Evolutionary conservation across 768 basidiomycete genomes (phyloP), one percentile per base, ranked within the genome.

Genomic region (Phlebiopsis gigantea): DNA sequence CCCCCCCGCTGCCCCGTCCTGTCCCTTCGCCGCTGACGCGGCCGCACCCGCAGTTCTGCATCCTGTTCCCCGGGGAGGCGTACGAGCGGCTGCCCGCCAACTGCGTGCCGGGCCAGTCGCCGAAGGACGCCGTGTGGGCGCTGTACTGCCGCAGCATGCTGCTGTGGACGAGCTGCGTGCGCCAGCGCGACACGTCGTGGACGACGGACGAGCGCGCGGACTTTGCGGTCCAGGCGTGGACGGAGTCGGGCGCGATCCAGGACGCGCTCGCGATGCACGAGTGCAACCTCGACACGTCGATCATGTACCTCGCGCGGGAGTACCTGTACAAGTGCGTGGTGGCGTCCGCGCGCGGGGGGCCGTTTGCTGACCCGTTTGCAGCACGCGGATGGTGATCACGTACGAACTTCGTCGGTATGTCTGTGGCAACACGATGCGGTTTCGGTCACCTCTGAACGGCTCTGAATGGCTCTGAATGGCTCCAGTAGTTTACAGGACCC

Each of bases 61-160:
- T 89, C 8, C 72, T 90, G 42, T 91, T 91, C 68, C 90, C 90
- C 1, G 88, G 87, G 0, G 89, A 92, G 69, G 77, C 79, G 6
- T 71, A 77, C 43, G 81, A 84, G 63, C 80, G 81, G 50, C 57
- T 62, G 51, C 54, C 71, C 69, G 19, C 63, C 65, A 61, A 65
- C 30, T 75, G 73, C 55, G 69, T 72, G 42, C 70, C 73, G 22
- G 71, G 71, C 53, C 77, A 76, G 30, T 84, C 84, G 17, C 77
- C 84, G 15, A 91, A 90, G 66, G 87, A 91, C 59, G 84, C 85
- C 15, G 77, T 92, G 1, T 91, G 89, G 89, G 89, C 87, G 0
- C 73, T 92, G 25, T 89, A 89, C 63, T 90, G 88, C 69, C 83
- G 90, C 30, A 83, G 82, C 66, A 87, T 91, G 85, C 77, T 92